Evolutionary conservation across 2,329 filamentous ascomycete genomes (phyloP).

Genomic region (Metarhizium sp.): DNA sequence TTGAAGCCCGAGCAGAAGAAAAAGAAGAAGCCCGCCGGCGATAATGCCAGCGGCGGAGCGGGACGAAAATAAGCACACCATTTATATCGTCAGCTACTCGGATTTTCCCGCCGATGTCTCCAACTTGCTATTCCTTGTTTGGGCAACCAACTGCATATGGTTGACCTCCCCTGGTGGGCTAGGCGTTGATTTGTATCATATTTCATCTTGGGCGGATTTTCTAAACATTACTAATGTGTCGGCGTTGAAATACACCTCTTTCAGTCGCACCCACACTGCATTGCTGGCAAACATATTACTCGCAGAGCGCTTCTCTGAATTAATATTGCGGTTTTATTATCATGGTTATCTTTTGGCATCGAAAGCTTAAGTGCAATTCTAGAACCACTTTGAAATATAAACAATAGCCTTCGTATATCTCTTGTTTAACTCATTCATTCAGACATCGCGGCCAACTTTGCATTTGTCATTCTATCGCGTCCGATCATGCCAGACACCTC

Average conservation of each 20-base stretch:
- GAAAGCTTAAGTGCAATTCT: not conserved
- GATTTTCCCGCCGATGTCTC: not conserved
- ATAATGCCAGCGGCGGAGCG: not conserved
- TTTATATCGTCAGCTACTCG: not conserved
- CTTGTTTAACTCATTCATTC: not conserved
- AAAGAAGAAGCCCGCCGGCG: conserved; percentile 17
- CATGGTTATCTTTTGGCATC: not conserved
- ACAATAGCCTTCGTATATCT: not conserved
- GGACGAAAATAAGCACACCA: not conserved
- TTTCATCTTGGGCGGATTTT: not conserved
- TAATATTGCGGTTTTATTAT: not conserved
- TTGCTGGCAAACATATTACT: not conserved
- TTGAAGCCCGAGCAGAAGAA: conserved; percentile 51
- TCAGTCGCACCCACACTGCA: not conserved
- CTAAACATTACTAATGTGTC: not conserved
- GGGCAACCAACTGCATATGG: not conserved
- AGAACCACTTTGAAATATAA: not conserved
- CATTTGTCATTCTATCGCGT: not conserved
- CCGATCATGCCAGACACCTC: not conserved
- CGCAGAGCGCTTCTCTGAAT: not conserved
- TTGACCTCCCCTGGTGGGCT: not conserved
- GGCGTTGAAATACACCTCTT: not conserved
- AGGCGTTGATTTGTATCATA: not conserved
- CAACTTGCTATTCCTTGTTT: not conserved
- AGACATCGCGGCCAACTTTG: not conserved